Base-by-base conservation (phyloP, 805 yeast species). In the Cyberlindnera misumaiensis region DNA sequence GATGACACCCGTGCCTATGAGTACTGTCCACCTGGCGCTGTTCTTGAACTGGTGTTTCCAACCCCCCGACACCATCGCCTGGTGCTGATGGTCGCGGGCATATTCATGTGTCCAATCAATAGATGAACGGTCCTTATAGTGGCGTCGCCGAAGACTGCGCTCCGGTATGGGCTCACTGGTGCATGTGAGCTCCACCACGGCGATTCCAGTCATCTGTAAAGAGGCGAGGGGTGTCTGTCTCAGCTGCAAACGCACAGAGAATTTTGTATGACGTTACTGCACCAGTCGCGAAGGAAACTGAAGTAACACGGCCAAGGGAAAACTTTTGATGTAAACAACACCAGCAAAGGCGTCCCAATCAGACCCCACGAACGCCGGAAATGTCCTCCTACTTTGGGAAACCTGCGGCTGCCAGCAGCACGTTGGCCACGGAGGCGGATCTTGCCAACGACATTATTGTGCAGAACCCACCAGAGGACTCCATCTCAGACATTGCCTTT, bases 391-490 rank as follows among this genome's bases (percentile, higher is more conserved):
- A 64, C 39, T 12, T 17, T 31, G 48, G 58, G 35, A 41, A 59
- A 7, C 39, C 55, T 7, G 27, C 53, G 6, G 40, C 59, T 2
- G 44, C 60, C 6, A 39, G 39, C 16, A 34, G 48, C 8, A 48
- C 52, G 12, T 40, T 43, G 40, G 56, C 56, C 4, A 45, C 56
- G 3, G 56, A 51, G 37, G 52, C 56, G 1, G 86, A 79, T 43
- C 62, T 84, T 41, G 73, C 78, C 49, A 77, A 80, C 55, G 95
- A 86, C 60, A 72, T 82, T 40, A 67, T 75, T 28, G 68, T 87
- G 29, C 73, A 75, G 44, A 82, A 83, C 52, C 85, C 90, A 3
- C 95, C 96, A n/a, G 95, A 85, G 45, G 98, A 93, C 59, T 80
- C 96, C 3, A 72, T 93, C 13, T 73, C 89, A 4, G 94, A 85